Evolutionary conservation across 495 filamentous ascomycete genomes (phyloP).

Genomic region (Penicillium lagena): DNA sequence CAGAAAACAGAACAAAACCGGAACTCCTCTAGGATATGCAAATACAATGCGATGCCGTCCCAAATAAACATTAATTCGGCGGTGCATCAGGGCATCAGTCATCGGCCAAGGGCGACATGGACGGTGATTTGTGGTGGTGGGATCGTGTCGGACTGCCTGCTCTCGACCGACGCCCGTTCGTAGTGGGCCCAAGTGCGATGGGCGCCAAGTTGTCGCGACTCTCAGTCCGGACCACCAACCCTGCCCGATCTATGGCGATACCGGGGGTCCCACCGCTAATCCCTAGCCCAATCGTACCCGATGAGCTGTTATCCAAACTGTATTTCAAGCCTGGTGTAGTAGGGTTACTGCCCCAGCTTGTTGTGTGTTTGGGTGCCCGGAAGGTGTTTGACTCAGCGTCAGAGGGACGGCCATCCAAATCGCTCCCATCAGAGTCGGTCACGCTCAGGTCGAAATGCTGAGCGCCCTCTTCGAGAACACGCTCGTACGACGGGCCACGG

Average conservation of each 20-base stretch:
- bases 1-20: not conserved
- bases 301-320: conserved; percentile 47
- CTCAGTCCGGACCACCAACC: conserved; percentile 71
- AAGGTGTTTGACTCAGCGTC: conserved; percentile 24
- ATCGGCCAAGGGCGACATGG: conserved; percentile 32
- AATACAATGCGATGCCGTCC: conserved; percentile 13
- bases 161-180: conserved; percentile 38
- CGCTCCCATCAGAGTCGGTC: conserved; percentile 50
- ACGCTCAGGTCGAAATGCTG: conserved; percentile 66
- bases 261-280: conserved; percentile 35
- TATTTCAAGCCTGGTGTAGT: conserved; percentile 48
- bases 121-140: conserved; percentile 35
- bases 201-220: conserved; percentile 65
- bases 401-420: conserved; percentile 36
- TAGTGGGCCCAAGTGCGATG: conserved; percentile 35
- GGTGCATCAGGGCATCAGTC: conserved; percentile 26
- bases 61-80: conserved; percentile 9
- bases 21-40: conserved; percentile 11
- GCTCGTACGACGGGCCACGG: conserved; percentile 66
- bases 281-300: conserved; percentile 42
- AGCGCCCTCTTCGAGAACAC: conserved; percentile 74
- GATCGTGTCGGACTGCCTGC: conserved; percentile 40
- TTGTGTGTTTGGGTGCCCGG: conserved; percentile 28
- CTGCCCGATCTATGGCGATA: conserved; percentile 63
- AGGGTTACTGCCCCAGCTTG: conserved; percentile 30